Conservation (phyloP, 2,329 filamentous ascomycete species). For the Penicillium fuscoglaucum region DNA sequence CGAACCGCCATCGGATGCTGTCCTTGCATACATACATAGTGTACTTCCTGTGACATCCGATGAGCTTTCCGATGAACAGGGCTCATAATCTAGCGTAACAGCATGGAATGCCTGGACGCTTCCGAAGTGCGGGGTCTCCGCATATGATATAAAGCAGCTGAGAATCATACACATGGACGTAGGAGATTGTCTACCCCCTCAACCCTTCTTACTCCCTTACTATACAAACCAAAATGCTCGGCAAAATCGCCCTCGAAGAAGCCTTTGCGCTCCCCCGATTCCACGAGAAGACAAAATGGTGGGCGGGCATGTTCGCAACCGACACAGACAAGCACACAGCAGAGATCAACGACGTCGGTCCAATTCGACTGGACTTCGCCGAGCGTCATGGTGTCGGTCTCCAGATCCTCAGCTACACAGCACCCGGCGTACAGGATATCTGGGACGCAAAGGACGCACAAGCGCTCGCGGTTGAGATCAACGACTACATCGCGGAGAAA, state of each 20-base stretch:
- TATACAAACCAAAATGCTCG: conserved; percentile 48
- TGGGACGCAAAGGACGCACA: conserved; percentile 48
- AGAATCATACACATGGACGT: background rate
- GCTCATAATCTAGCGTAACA: background rate
- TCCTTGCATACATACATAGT: background rate
- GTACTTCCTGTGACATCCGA: background rate
- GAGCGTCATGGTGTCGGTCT: conserved; percentile 51
- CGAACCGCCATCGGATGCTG: conserved; percentile 2
- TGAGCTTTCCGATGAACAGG: background rate
- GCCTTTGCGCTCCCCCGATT: conserved; percentile 62
- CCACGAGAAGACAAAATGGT: conserved; percentile 60
- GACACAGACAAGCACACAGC: conserved; percentile 58
- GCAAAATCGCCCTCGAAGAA: conserved; percentile 64
- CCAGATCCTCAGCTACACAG: conserved; percentile 51
- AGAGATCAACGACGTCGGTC: conserved; percentile 55
- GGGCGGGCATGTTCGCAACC: conserved; percentile 61
- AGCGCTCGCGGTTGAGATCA: conserved; percentile 47
- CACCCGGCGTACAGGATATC: conserved; percentile 51
- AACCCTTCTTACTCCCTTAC: background rate
- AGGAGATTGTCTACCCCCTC: background rate
- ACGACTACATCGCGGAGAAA: conserved; percentile 48
- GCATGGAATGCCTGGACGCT: background rate
- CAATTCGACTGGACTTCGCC: conserved; percentile 45
- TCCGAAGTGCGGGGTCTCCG: conserved; percentile 16
- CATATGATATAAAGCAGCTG: conserved; percentile 1